Evolutionary conservation across 2,329 filamentous ascomycete genomes (phyloP).

Genomic region (Beauveria asiatica): DNA sequence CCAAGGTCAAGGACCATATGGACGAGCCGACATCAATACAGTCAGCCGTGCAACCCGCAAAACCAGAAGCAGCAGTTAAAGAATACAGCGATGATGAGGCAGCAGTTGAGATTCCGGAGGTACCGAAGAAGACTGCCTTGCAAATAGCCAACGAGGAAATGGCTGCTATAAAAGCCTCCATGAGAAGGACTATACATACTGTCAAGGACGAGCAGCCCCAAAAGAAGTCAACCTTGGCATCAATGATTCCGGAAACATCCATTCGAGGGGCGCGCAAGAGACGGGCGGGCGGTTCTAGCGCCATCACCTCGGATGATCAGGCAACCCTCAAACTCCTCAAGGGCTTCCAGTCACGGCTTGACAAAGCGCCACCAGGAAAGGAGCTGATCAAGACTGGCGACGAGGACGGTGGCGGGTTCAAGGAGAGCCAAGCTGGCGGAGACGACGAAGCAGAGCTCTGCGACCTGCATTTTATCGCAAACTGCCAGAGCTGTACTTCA

Average conservation of each 20-base stretch:
- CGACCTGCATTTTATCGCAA: conserved; percentile 90
- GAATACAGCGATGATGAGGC: not conserved
- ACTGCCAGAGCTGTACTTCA: conserved; percentile 82
- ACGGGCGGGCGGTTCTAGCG: conserved; percentile 46
- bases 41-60: not conserved
- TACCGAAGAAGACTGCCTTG: conserved; percentile 42
- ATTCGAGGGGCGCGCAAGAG: conserved; percentile 60
- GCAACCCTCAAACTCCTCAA: conserved; percentile 63
- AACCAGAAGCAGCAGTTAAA: not conserved
- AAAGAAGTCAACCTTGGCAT: conserved; percentile 60
- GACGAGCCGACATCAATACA: conserved; percentile 10
- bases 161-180: conserved; percentile 69
- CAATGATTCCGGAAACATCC: conserved; percentile 65
- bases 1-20: conserved; percentile 18
- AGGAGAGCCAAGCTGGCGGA: conserved; percentile 23
- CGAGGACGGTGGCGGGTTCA: conserved; percentile 14
- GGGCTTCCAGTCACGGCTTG: conserved; percentile 72
- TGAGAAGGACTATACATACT: conserved; percentile 56
- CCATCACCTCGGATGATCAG: conserved; percentile 48
- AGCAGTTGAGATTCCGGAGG: conserved; percentile 15
- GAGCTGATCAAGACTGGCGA: conserved; percentile 21
- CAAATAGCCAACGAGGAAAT: conserved; percentile 73
- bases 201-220: conserved; percentile 43
- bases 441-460: conserved; percentile 71
- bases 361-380: conserved; percentile 38